phyloP scores from a whole-genome alignment of 148 eudicot genomes.

The Persicaria tinctoria region DNA sequence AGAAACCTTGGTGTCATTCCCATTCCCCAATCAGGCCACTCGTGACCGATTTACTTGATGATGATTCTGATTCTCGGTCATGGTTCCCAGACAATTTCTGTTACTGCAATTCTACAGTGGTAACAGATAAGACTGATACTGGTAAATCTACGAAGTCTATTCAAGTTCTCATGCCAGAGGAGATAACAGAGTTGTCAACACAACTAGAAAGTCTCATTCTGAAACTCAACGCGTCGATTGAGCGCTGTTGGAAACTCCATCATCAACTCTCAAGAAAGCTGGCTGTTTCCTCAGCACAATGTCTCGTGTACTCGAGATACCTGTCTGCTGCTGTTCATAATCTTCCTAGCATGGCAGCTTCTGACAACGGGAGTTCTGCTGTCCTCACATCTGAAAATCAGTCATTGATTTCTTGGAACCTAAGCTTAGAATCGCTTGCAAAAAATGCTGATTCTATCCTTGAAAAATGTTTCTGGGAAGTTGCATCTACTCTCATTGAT shows the following conservation, averaged over 20 bases:
- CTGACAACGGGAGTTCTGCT: slow-evolving; percentile 21
- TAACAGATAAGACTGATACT: slow-evolving; percentile 21
- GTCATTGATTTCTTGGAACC: slow-evolving; percentile 35
- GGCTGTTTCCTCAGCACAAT: slow-evolving; percentile 39
- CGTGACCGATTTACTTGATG: slow-evolving; percentile 18
- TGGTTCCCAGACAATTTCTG: slow-evolving; percentile 51
- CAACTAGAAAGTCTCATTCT: slow-evolving; percentile 40
- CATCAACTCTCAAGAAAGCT: slow-evolving; percentile 48
- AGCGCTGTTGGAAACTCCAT: slow-evolving; percentile 64
- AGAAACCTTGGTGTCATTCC: slow-evolving; percentile 46
- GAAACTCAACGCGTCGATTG: slow-evolving; percentile 47
- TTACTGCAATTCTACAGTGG: slow-evolving; percentile 23
- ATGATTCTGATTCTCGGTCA: slow-evolving; percentile 26
- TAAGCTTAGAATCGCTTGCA: slow-evolving; percentile 53
- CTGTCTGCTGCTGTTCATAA: slow-evolving; percentile 31
- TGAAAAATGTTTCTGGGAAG: slow-evolving; percentile 67
- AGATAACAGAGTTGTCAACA: slow-evolving; percentile 26
- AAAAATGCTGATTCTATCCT: slow-evolving; percentile 31
- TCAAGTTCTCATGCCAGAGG: slow-evolving; percentile 34
- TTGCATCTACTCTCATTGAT: slow-evolving; percentile 53
- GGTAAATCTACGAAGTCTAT: slow-evolving; percentile 16
- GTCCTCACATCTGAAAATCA: slow-evolving; percentile 23
- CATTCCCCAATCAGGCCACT: slow-evolving; percentile 28
- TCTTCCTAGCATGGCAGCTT: slow-evolving; percentile 17
- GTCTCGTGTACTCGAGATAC: slow-evolving; percentile 58